These are phyloP conservation scores for Usnea hakonensis DNA, from an alignment of 495 filamentous ascomycete species.

Conservation along the genomic window DNA sequence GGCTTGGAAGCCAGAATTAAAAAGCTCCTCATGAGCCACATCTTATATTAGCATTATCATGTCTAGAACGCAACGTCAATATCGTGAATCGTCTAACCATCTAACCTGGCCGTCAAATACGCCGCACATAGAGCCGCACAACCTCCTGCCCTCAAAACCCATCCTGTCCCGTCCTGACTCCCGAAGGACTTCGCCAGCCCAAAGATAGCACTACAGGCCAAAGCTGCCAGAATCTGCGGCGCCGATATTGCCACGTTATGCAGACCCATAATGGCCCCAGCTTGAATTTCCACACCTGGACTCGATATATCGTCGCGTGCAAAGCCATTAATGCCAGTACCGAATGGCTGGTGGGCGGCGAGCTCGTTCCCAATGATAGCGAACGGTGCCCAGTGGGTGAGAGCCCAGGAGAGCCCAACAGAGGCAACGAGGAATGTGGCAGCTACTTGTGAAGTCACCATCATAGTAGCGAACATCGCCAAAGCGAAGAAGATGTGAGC, in stretches of 20 bases:
- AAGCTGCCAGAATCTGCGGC: conserved; percentile 42
- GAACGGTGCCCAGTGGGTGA: conserved; percentile 45
- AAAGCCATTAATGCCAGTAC: conserved; percentile 21
- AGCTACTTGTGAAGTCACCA: conserved; percentile 57
- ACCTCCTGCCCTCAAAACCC: conserved; percentile 19
- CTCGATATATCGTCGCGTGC: conserved; percentile 9
- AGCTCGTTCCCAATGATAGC: conserved; percentile 40
- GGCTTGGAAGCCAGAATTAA: not conserved
- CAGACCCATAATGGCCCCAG: conserved; percentile 42
- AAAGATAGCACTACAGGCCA: conserved; percentile 38
- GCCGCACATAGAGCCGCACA: conserved; percentile 13
- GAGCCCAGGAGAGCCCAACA: conserved; percentile 43
- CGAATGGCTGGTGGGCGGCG: conserved; percentile 9
- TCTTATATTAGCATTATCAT: not conserved
- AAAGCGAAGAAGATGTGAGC: conserved; percentile 58
- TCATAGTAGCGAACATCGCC: conserved; percentile 65
- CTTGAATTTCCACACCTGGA: conserved; percentile 30
- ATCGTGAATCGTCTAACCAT: conserved; percentile 1
- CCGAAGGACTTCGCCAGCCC: conserved; percentile 12
- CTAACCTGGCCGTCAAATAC: conserved; percentile 13
- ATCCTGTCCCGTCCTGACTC: conserved; percentile 15
- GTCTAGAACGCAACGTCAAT: not conserved
- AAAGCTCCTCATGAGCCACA: not conserved
- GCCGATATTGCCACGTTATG: conserved; percentile 45
- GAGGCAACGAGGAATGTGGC: conserved; percentile 54